phyloP scores from a whole-genome alignment of 495 filamentous ascomycete genomes.

The Penicillium lividum region DNA sequence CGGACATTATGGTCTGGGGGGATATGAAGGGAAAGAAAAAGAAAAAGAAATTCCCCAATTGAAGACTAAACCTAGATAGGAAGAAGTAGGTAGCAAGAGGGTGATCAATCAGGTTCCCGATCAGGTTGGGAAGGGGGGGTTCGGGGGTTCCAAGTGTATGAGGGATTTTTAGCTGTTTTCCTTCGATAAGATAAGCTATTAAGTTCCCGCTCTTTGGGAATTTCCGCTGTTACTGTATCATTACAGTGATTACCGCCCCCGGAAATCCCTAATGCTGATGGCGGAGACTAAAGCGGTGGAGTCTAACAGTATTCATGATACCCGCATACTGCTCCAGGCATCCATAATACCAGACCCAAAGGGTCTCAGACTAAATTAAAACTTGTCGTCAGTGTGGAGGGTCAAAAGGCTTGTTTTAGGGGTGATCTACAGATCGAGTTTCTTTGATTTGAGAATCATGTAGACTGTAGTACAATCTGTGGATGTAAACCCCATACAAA shows the following conservation, averaged over 20 bases:
- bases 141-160: conserved; percentile 17
- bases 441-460: neutral
- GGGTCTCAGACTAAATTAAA: neutral
- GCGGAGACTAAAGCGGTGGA: neutral
- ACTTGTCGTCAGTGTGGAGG: neutral
- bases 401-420: conserved; percentile 13
- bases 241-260: neutral
- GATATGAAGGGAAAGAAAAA: conserved; percentile 3
- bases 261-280: neutral
- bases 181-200: neutral
- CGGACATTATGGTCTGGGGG: conserved; percentile 56
- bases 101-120: neutral
- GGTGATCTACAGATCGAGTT: conserved; percentile 7
- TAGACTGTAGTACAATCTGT: neutral
- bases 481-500: neutral
- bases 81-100: conserved; percentile 8
- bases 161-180: conserved; percentile 30
- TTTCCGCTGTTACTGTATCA: conserved; percentile 16
- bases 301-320: neutral
- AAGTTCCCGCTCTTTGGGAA: conserved; percentile 2
- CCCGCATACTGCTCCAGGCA: conserved; percentile 12
- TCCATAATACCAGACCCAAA: conserved; percentile 7
- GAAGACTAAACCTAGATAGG: conserved; percentile 16
- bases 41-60: conserved; percentile 12
- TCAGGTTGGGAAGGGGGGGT: neutral